Percentiles rank a stretch among this genome's conserved stretches.
These are phyloP conservation scores for Geotrichum phurueaensis DNA, from an alignment of 1,139 yeast species.

Conservation along the genomic window DNA sequence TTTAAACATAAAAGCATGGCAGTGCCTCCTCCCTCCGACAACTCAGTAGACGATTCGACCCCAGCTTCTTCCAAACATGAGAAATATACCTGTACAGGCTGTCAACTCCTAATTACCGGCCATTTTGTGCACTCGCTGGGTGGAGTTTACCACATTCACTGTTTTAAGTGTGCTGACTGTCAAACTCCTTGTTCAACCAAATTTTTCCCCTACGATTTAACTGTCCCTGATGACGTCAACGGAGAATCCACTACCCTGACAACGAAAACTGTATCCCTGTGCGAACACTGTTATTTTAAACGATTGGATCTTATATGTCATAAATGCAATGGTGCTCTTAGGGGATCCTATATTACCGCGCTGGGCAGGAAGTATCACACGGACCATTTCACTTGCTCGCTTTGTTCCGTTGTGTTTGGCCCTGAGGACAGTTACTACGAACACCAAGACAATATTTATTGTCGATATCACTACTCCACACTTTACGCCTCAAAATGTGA, in stretches of 20 bases:
- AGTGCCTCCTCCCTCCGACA: slow-evolving; percentile 6
- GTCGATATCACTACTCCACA: slow-evolving; percentile 87
- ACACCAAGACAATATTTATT: slow-evolving; percentile 73
- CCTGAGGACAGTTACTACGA: slow-evolving; percentile 91
- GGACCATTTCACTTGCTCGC: slow-evolving; percentile 89
- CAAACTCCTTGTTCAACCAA: slow-evolving; percentile 66
- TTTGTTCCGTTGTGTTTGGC: slow-evolving; percentile 83
- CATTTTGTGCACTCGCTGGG: slow-evolving; percentile 83
- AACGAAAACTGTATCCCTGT: slow-evolving; percentile 63
- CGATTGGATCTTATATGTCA: slow-evolving; percentile 76
- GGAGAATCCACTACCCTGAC: slow-evolving; percentile 24
- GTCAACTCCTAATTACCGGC: slow-evolving; percentile 64
- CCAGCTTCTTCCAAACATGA: slow-evolving; percentile 11
- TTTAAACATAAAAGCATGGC: slow-evolving; percentile 15
- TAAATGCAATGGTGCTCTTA: slow-evolving; percentile 75
- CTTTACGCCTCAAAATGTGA: slow-evolving; percentile 84
- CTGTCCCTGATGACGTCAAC: slow-evolving; percentile 32
- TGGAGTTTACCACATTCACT: slow-evolving; percentile 74
- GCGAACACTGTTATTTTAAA: slow-evolving; percentile 89
- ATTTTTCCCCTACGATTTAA: slow-evolving; percentile 52
- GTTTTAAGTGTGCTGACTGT: slow-evolving; percentile 83
- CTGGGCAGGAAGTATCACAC: slow-evolving; percentile 88
- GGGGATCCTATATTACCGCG: slow-evolving; percentile 94
- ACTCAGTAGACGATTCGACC: slow-evolving; percentile 5
- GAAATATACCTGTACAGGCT: slow-evolving; percentile 46